phyloP scores from a whole-genome alignment of 805 yeast genomes.

The Yarrowia sp. region DNA sequence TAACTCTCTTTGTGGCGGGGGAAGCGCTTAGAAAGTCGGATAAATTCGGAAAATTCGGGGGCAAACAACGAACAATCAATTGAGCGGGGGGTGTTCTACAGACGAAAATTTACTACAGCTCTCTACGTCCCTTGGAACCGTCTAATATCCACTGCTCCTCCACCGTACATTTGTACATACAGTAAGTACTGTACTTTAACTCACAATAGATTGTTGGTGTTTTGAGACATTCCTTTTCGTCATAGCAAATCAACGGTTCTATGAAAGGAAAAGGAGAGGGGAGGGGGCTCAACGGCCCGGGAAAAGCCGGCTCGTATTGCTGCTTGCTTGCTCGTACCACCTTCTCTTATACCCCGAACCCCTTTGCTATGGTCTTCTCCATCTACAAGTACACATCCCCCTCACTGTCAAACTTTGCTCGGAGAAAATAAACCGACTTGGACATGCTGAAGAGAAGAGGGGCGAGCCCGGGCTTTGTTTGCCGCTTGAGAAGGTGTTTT shows the following conservation, averaged over 20 bases:
- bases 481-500: too few relatives aligned
- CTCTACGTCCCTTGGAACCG: too few relatives aligned
- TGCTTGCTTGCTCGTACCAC: too few relatives aligned
- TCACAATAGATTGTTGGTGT: not conserved
- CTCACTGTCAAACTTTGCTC: conserved; percentile 11
- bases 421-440: conserved; percentile 19
- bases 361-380: too few relatives aligned
- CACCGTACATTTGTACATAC: too few relatives aligned
- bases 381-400: not conserved
- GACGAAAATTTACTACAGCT: too few relatives aligned
- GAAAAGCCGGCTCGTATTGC: too few relatives aligned
- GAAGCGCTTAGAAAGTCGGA: not conserved
- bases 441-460: not conserved
- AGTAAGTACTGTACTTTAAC: too few relatives aligned
- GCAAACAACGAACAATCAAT: too few relatives aligned
- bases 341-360: not conserved
- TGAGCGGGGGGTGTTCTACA: too few relatives aligned
- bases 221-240: not conserved
- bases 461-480: not conserved
- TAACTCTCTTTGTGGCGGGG: not conserved
- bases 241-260: conserved; percentile 2
- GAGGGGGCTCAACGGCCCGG: not conserved
- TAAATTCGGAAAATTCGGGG: too few relatives aligned
- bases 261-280: not conserved
- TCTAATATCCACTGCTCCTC: too few relatives aligned